Evolutionary conservation across 2,329 filamentous ascomycete species (phyloP).

Genomic region (Sodiomyces alkalinus): DNA sequence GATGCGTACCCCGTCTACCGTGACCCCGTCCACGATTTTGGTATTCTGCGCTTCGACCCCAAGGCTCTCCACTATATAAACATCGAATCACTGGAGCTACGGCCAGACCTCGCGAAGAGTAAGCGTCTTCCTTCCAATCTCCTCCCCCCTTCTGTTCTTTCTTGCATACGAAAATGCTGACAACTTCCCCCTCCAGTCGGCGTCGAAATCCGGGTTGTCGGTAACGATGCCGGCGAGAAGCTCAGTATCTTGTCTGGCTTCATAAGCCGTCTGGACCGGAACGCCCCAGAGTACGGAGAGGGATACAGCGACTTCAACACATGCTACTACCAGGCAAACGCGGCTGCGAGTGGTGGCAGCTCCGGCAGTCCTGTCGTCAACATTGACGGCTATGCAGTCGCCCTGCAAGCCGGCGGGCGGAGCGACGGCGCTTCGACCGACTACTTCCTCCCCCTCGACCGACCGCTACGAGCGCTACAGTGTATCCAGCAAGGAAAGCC

Average conservation of each 20-base stretch:
- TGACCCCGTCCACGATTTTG: constrained; percentile 96
- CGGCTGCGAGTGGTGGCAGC: constrained; percentile 88
- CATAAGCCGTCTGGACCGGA: constrained; percentile 88
- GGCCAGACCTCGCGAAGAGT: constrained; percentile 70
- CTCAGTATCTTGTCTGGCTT: constrained; percentile 95
- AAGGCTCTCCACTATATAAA: constrained; percentile 96
- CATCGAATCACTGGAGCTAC: constrained; percentile 61
- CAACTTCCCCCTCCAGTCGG: constrained; percentile 44
- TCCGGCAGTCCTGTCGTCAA: constrained; percentile 98
- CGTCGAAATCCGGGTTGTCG: constrained; percentile 88
- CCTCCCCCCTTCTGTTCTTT: neutral
- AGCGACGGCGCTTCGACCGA: constrained; percentile 93
- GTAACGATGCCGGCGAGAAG: constrained; percentile 97
- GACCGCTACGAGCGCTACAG: constrained; percentile 72
- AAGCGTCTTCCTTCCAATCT: neutral
- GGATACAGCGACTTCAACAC: constrained; percentile 96
- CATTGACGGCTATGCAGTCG: constrained; percentile 81
- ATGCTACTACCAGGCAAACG: constrained; percentile 95
- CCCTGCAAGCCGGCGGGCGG: constrained; percentile 84
- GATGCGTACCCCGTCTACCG: constrained; percentile 95
- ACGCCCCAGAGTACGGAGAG: constrained; percentile 94
- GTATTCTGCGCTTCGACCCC: constrained; percentile 90
- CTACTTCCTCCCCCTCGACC: constrained; percentile 89
- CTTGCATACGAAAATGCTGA: constrained; percentile 3
- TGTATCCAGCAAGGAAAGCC: constrained; percentile 64